Evolutionary conservation across 106 monocot species (phyloP).

Genomic region (Alisma plantagoaquatica): DNA sequence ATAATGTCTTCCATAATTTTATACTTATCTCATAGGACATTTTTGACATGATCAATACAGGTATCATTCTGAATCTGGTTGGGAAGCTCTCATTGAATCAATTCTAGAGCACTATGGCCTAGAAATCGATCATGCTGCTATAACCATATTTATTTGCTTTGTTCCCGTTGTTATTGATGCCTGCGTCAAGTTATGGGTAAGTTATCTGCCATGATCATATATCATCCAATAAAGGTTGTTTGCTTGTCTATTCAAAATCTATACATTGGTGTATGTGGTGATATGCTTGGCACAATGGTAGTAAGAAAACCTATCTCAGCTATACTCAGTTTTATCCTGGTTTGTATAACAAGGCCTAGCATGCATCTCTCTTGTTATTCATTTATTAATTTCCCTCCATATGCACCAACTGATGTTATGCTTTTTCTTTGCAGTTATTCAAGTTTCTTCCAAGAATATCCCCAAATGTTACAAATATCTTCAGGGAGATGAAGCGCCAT

Average conservation of each 20-base stretch:
- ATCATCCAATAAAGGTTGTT: neutral
- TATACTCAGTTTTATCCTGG: neutral
- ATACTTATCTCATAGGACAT: too few species aligned
- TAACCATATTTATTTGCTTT: slow-evolving; percentile 73
- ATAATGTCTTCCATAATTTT: too few species aligned
- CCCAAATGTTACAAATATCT: slow-evolving; percentile 79
- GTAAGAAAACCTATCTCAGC: neutral
- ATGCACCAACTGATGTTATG: too few species aligned
- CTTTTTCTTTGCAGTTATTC: slow-evolving; percentile 60
- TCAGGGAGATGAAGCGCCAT: slow-evolving; percentile 78
- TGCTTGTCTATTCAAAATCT: neutral
- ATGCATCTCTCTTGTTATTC: neutral
- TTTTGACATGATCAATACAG: too few species aligned
- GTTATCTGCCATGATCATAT: neutral
- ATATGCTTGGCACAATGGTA: neutral
- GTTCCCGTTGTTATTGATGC: slow-evolving; percentile 89
- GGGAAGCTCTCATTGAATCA: slow-evolving; percentile 70
- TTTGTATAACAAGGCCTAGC: neutral
- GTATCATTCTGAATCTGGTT: slow-evolving; percentile 94
- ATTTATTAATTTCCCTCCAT: neutral
- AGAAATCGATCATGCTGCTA: slow-evolving; percentile 71
- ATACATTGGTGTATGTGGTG: neutral
- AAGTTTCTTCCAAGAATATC: slow-evolving; percentile 86
- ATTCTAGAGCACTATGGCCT: slow-evolving; percentile 83
- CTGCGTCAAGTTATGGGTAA: slow-evolving; percentile 91